Evolutionary conservation across 176 grass and related monocot species (phyloP).

Genomic region (Eragrostis nindensis): DNA sequence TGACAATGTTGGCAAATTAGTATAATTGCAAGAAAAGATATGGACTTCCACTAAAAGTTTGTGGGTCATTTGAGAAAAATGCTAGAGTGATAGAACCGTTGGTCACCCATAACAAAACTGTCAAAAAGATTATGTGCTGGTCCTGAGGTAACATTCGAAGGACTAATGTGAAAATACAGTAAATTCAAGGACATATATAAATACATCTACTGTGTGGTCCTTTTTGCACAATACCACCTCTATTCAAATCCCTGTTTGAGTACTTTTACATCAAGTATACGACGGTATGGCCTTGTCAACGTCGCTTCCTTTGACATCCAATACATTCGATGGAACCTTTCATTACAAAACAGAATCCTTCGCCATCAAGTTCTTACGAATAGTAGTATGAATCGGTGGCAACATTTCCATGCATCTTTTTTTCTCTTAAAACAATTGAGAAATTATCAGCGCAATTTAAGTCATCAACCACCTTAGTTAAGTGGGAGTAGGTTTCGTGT

Average conservation of each 20-base stretch:
- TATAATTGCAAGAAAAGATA: no score
- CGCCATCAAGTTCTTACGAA: constrained; percentile 27
- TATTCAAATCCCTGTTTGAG: not conserved
- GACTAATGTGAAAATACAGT: constrained; percentile 17
- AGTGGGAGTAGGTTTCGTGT: constrained; percentile 32
- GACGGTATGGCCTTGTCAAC: constrained; percentile 20
- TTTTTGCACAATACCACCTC: not conserved
- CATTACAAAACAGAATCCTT: constrained; percentile 34
- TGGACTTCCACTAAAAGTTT: no score
- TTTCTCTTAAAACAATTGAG: not conserved
- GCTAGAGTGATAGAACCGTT: no score
- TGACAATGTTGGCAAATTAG: no score
- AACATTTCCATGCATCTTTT: not conserved
- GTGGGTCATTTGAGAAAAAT: no score
- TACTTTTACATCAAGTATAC: constrained; percentile 18
- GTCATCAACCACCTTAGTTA: constrained; percentile 27
- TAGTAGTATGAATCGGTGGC: constrained; percentile 14
- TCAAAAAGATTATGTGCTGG: no score
- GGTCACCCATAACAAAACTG: no score
- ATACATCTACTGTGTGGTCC: not conserved
- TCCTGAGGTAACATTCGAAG: not conserved
- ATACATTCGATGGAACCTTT: constrained; percentile 13
- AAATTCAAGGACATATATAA: not conserved
- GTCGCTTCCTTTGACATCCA: constrained; percentile 34
- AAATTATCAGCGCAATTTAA: not conserved